Conservation (phyloP, 2,329 filamentous ascomycete species). For the Penicillium sp. region DNA sequence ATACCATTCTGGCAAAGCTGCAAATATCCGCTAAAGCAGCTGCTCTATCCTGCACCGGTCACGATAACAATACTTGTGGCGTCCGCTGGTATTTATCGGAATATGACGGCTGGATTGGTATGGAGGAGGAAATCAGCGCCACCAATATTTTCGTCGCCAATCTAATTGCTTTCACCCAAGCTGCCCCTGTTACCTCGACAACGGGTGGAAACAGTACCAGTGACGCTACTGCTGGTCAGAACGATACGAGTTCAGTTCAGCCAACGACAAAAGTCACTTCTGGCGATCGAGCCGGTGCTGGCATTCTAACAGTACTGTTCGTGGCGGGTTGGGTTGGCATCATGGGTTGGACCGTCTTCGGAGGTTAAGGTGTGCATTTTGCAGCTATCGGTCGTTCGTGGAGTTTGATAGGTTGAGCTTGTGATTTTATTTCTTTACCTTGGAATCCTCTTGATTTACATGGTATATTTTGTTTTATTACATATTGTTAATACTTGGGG, state of each 20-base stretch:
- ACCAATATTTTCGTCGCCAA: not conserved
- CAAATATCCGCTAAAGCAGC: not conserved
- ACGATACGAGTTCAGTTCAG: slow-evolving; percentile 45
- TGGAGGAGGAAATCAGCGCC: slow-evolving; percentile 1
- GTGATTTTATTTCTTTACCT: not conserved
- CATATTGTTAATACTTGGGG: not conserved
- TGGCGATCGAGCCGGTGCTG: slow-evolving; percentile 3
- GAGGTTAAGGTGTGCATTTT: not conserved
- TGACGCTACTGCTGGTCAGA: not conserved
- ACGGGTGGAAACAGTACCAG: not conserved
- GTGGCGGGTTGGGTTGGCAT: not conserved
- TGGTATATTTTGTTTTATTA: not conserved
- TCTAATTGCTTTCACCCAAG: not conserved
- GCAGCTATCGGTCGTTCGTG: not conserved
- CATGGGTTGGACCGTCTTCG: not conserved
- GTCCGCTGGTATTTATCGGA: not conserved
- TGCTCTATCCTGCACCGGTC: not conserved
- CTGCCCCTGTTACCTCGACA: not conserved
- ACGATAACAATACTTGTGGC: not conserved
- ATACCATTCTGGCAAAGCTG: not conserved
- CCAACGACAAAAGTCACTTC: slow-evolving; percentile 45
- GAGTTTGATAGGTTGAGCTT: not conserved
- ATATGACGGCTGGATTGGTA: not conserved
- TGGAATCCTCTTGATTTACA: not conserved
- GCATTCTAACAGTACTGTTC: slow-evolving; percentile 3